Evolutionary conservation across 305 asterid species (phyloP), one percentile per base, ranked within the genome.

Genomic region (Fraxinus ornus): DNA sequence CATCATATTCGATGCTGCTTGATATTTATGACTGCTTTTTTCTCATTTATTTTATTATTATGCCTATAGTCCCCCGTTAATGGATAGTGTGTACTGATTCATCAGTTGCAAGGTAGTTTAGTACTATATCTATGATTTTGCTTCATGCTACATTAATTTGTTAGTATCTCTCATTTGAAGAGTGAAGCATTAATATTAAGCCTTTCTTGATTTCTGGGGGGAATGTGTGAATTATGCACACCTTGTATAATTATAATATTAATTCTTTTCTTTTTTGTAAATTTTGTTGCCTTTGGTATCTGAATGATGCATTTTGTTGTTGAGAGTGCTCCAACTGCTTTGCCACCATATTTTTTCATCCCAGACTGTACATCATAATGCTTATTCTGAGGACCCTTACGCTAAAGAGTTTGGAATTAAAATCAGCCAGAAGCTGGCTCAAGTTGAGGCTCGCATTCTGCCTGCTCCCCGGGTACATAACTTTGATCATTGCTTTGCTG

Each of bases 391-490:
- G 0, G 98, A 96, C 78, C 93, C 93, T 26, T 96, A 91, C 68
- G 98, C 98, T 1, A 84, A 87, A 66, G 98, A 96, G 86, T 96
- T 96, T 78, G 98, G 98, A 19, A 94, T 96, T 30, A 92, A 90
- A 84, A 94, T 96, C 22, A 96, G 97, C 81, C 93, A 86, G 60
- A 88, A 83, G 87, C 84, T 96, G 78, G 99, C 99, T 13, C 97
- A 91, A 87, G 98, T 96, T 75, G 99, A 94, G 84, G 99, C 99
- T 75, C 98, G 98, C 44, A 92, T 96, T 47, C 88, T 96, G 76
- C 98, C 98, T 47, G 76, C 99, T 76, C 99, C 98, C 26, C 73
- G 97, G 98, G 98, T 96, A 91, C 82, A 83, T 17, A 17, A n/a
- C 37, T 64, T 4, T 41, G 0, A 4, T 21, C 4, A 47, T 9